Conservation (phyloP, 108 stramenopile genomes). For the Phaeodactylum tricornutum region DNA sequence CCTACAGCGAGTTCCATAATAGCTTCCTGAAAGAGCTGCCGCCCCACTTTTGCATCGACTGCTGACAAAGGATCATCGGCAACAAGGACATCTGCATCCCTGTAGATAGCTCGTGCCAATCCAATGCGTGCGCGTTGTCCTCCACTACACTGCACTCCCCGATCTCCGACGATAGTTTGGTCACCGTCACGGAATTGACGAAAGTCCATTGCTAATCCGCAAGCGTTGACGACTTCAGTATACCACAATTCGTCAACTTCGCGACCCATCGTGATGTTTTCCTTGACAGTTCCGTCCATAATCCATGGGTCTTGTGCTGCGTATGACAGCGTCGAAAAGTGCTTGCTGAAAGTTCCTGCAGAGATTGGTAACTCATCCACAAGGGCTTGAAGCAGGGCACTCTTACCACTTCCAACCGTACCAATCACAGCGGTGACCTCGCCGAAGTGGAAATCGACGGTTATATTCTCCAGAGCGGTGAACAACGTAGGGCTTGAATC, state of each 20-base stretch:
- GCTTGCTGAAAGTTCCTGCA: constrained; percentile 21
- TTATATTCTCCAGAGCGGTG: constrained; percentile 24
- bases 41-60: constrained; percentile 84
- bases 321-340: constrained; percentile 53
- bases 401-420: constrained; percentile 54
- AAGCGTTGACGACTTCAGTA: constrained; percentile 53
- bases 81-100: constrained; percentile 61
- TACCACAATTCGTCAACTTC: constrained; percentile 43
- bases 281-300: constrained; percentile 78
- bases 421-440: constrained; percentile 54
- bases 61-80: constrained; percentile 93
- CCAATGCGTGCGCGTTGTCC: constrained; percentile 90
- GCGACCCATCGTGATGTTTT: constrained; percentile 79
- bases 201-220: constrained; percentile 69
- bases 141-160: constrained; percentile 87
- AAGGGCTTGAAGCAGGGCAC: constrained; percentile 51
- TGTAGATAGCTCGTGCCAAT: constrained; percentile 57
- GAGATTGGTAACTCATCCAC: constrained; percentile 50
- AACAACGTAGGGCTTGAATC: neutral
- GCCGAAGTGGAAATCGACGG: constrained; percentile 35
- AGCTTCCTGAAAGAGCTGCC: constrained; percentile 73
- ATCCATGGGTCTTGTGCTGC: constrained; percentile 91
- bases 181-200: constrained; percentile 62
- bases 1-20: constrained; percentile 41
- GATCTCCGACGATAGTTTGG: constrained; percentile 81